Conservation (phyloP, 2,329 filamentous ascomycete species). For the Aspergillus flavus region DNA sequence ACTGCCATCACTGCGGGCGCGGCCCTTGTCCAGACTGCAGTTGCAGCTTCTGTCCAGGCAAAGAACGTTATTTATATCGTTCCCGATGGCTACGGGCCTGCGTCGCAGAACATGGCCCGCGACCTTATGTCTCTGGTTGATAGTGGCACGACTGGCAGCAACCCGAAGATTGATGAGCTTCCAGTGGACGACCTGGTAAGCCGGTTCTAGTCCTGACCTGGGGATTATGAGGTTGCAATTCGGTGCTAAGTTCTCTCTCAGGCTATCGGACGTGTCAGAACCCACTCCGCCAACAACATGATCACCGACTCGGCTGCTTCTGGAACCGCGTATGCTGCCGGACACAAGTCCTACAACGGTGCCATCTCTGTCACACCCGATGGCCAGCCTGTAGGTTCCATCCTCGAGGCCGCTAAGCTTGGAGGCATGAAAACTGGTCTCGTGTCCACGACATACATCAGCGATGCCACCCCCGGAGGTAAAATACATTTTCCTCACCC, state of each 20-base stretch:
- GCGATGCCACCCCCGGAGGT: too few relatives aligned
- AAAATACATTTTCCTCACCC: too few relatives aligned
- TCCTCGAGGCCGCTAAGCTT: neutral
- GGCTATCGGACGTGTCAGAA: slow-evolving; percentile 11
- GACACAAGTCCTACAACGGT: slow-evolving; percentile 12
- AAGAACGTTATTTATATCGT: slow-evolving; percentile 15
- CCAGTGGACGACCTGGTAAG: too few relatives aligned
- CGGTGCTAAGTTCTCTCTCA: neutral
- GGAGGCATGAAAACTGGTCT: too few relatives aligned
- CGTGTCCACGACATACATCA: too few relatives aligned
- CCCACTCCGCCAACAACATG: slow-evolving; percentile 8
- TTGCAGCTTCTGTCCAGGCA: slow-evolving; percentile 1
- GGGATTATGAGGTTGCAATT: too few relatives aligned
- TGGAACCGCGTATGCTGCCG: slow-evolving; percentile 7
- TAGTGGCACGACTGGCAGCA: too few relatives aligned
- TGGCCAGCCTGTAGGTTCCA: slow-evolving; percentile 8
- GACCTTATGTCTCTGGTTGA: neutral
- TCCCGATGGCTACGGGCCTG: slow-evolving; percentile 12
- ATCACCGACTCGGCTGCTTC: slow-evolving; percentile 14
- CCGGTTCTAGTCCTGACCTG: too few relatives aligned
- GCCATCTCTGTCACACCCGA: slow-evolving; percentile 9
- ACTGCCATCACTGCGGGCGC: slow-evolving; percentile 2
- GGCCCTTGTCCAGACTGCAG: slow-evolving; percentile 3
- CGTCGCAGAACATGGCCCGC: slow-evolving; percentile 13
- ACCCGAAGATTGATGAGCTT: too few relatives aligned